Evolutionary conservation across 2,329 filamentous ascomycete species (phyloP).

Genomic region (Ascochyta rabiei): DNA sequence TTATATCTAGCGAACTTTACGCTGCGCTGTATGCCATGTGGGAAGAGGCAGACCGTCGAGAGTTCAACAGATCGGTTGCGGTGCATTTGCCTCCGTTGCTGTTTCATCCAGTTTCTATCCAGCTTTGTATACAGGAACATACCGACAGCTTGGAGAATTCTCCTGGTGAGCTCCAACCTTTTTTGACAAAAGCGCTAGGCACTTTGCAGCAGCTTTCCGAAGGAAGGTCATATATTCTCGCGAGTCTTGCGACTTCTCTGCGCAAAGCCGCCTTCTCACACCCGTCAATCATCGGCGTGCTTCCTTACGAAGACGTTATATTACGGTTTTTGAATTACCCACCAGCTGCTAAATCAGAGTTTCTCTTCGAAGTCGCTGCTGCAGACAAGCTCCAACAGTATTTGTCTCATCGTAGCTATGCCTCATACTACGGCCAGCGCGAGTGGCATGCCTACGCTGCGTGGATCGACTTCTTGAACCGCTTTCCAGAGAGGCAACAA

Average conservation of each 20-base stretch:
- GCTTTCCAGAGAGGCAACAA: constrained; percentile 41
- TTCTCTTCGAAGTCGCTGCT: constrained; percentile 53
- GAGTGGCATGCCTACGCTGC: constrained; percentile 54
- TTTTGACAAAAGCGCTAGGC: constrained; percentile 33
- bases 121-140: constrained; percentile 20
- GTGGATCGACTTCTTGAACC: constrained; percentile 53
- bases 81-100: constrained; percentile 47
- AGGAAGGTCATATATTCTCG: constrained; percentile 44
- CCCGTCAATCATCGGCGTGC: constrained; percentile 36
- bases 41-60: constrained; percentile 56
- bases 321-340: constrained; percentile 49
- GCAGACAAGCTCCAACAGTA: constrained; percentile 41
- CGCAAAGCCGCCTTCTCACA: constrained; percentile 36
- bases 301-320: constrained; percentile 50
- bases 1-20: constrained; percentile 26
- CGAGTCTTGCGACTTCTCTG: constrained; percentile 38
- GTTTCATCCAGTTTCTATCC: constrained; percentile 43
- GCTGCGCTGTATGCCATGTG: constrained; percentile 48
- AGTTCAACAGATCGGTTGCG: constrained; percentile 51
- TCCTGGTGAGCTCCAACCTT: constrained; percentile 12
- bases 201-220: constrained; percentile 39
- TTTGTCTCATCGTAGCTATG: constrained; percentile 44
- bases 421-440: constrained; percentile 52
- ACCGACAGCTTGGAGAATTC: not conserved
- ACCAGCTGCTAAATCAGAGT: constrained; percentile 51